Evolutionary conservation across 768 basidiomycete genomes (phyloP).

Genomic region (Hirschioporus abietinus): DNA sequence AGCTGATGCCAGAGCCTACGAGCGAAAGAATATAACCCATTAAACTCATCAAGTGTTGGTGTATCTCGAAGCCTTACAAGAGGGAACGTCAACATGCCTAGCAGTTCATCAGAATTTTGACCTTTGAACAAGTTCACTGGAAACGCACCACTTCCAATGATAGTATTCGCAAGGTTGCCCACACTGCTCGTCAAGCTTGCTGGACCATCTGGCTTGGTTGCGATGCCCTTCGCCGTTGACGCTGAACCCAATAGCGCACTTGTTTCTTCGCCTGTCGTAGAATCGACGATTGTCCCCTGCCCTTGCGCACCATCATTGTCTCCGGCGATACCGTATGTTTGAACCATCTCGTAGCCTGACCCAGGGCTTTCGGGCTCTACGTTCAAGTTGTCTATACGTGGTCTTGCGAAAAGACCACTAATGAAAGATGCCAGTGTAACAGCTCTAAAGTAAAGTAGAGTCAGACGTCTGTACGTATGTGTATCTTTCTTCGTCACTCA

Average conservation of each 20-base stretch:
- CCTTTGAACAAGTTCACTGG: constrained; percentile 12
- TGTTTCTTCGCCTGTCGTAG: constrained; percentile 37
- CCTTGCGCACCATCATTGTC: constrained; percentile 24
- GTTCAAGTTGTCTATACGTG: background rate
- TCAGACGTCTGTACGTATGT: background rate
- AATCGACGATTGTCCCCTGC: constrained; percentile 21
- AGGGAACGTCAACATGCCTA: constrained; percentile 88
- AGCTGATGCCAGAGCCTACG: constrained; percentile 82
- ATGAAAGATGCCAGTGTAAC: background rate
- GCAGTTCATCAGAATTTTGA: constrained; percentile 7
- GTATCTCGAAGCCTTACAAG: constrained; percentile 40
- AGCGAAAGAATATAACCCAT: background rate
- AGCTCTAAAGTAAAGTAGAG: background rate
- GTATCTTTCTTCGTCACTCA: background rate
- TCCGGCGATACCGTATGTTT: constrained; percentile 57
- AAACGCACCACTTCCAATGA: constrained; percentile 78
- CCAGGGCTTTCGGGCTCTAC: background rate
- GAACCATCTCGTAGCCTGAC: constrained; percentile 54
- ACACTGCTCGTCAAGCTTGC: constrained; percentile 65
- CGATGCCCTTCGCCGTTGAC: constrained; percentile 24
- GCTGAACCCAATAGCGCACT: constrained; percentile 55
- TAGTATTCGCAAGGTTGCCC: constrained; percentile 83
- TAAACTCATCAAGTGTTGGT: background rate
- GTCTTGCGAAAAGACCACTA: background rate
- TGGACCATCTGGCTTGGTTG: constrained; percentile 47